These are phyloP conservation scores for Penicillium griseofulvum DNA, from an alignment of 2,329 filamentous ascomycete genomes.

Conservation along the genomic window DNA sequence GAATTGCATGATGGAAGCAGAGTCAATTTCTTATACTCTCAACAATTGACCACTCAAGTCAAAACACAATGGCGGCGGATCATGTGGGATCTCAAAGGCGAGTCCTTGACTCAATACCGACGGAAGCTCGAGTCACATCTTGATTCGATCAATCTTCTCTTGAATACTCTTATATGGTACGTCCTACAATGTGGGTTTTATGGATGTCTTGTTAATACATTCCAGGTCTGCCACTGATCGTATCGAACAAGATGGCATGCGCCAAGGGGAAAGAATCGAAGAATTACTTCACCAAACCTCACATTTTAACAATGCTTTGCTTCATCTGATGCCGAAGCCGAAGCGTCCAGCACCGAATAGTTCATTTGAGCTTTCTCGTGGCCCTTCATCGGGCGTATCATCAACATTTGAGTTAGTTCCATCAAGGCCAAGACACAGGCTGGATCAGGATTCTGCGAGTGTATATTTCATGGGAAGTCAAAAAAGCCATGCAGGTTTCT, in stretches of 20 bases:
- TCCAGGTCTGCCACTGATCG: slow-evolving; percentile 1
- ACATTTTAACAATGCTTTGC: not conserved
- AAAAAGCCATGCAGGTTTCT: not conserved
- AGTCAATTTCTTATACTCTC: not conserved
- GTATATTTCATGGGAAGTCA: not conserved
- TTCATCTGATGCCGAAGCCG: not conserved
- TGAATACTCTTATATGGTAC: slow-evolving; percentile 1
- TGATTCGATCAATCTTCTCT: not conserved
- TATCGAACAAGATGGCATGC: not conserved
- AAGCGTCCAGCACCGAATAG: too few species aligned
- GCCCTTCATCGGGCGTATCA: not conserved
- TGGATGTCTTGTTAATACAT: not conserved
- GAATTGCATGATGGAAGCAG: not conserved
- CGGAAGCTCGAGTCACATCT: slow-evolving; percentile 5
- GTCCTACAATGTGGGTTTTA: not conserved
- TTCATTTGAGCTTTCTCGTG: not conserved
- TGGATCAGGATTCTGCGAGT: not conserved
- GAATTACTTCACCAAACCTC: not conserved
- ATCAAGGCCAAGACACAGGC: not conserved
- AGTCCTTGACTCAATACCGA: slow-evolving; percentile 1
- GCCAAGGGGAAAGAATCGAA: not conserved
- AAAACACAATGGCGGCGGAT: slow-evolving; percentile 1
- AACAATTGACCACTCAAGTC: not conserved
- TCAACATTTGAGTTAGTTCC: not conserved
- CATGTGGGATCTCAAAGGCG: slow-evolving; percentile 1